Percentiles rank a stretch among this genome's conserved stretches.
These are phyloP conservation scores for Dentiscutata heterogama DNA, from an alignment of 371 early-diverging fungal genomes.

Conservation along the genomic window DNA sequence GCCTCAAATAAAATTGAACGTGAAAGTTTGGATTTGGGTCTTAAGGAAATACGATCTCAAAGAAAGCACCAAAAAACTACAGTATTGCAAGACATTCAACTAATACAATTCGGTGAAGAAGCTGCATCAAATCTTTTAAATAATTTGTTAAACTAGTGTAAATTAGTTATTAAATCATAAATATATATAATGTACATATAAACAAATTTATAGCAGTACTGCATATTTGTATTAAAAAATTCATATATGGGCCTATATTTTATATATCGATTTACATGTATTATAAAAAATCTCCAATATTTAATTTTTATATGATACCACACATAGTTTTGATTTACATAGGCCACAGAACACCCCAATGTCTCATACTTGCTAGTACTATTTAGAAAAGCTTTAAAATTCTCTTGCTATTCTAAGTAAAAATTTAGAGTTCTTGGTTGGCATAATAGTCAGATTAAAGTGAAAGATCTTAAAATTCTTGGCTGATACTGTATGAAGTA, in stretches of 20 bases:
- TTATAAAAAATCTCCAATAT: too few species aligned
- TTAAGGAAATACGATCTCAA: not conserved
- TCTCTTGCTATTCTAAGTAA: too few species aligned
- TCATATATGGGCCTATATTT: not conserved
- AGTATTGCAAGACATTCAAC: not conserved
- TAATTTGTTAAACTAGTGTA: not conserved
- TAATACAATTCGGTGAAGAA: conserved; percentile 10
- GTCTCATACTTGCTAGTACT: too few species aligned
- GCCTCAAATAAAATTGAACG: not conserved
- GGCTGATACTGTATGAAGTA: too few species aligned
- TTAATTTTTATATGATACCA: too few species aligned
- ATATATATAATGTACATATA: too few species aligned
- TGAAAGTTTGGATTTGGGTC: not conserved
- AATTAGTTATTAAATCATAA: conserved; percentile 1
- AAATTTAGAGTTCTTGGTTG: too few species aligned
- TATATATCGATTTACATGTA: not conserved
- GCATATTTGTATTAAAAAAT: not conserved
- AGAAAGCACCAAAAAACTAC: not conserved
- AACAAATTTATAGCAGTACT: too few species aligned
- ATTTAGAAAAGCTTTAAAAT: too few species aligned
- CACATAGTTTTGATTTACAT: not conserved
- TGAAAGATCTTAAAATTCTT: too few species aligned
- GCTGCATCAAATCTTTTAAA: conserved; percentile 11
- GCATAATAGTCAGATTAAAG: too few species aligned
- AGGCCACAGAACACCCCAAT: too few species aligned